These are phyloP conservation scores for Geotrichum carabidarum DNA, from an alignment of 1,139 yeast genomes.

Conservation along the genomic window DNA sequence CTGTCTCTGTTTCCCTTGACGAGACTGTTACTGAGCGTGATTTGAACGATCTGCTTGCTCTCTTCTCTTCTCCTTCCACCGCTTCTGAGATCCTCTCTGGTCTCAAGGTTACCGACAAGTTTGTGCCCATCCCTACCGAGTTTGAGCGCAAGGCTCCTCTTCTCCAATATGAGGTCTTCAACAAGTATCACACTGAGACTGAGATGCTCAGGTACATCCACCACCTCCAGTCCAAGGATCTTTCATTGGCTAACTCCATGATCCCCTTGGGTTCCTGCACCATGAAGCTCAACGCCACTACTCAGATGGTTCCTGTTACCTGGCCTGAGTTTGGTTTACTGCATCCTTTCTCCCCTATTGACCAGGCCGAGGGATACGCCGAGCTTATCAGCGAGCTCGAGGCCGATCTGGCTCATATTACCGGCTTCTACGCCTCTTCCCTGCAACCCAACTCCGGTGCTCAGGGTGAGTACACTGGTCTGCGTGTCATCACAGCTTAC, in stretches of 20 bases:
- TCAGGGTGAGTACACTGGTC: constrained; percentile 95
- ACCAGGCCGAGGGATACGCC: constrained; percentile 81
- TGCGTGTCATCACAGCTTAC: constrained; percentile 78
- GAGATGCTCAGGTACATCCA: constrained; percentile 89
- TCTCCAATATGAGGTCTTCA: constrained; percentile 73
- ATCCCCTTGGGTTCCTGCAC: constrained; percentile 97
- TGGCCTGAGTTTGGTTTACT: constrained; percentile 87
- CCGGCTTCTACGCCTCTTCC: constrained; percentile 92
- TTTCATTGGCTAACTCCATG: constrained; percentile 93
- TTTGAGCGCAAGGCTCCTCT: constrained; percentile 58
- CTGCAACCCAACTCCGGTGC: constrained; percentile 98
- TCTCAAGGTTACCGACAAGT: constrained; percentile 16
- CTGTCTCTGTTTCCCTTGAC: constrained; percentile 74
- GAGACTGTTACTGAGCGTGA: constrained; percentile 74
- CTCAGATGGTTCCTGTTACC: constrained; percentile 88
- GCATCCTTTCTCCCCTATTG: constrained; percentile 88
- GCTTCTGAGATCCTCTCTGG: constrained; percentile 20
- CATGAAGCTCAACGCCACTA: constrained; percentile 93
- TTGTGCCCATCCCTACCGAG: constrained; percentile 45
- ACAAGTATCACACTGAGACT: constrained; percentile 87
- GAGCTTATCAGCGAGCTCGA: constrained; percentile 73
- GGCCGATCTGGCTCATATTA: constrained; percentile 79
- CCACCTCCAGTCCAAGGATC: constrained; percentile 77
- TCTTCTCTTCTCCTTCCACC: constrained; percentile 40
- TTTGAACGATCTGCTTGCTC: constrained; percentile 49